These are phyloP conservation scores for Aspergillus bridgeri DNA, from an alignment of 495 filamentous ascomycete species.

Conservation along the genomic window DNA sequence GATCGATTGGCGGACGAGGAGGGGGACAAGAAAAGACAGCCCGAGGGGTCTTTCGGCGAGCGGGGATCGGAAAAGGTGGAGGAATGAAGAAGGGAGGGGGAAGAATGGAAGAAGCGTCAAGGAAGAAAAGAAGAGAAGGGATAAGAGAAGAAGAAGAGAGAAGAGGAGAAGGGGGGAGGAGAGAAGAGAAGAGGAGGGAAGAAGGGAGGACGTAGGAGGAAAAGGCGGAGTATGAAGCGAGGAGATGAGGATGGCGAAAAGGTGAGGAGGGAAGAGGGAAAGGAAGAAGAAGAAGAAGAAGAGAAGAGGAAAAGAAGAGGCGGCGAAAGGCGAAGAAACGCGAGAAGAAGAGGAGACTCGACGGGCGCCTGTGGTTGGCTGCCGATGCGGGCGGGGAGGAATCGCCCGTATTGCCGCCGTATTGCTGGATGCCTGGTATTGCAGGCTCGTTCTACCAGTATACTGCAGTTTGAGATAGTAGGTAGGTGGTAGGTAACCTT, in stretches of 20 bases:
- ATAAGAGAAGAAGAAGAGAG: slow-evolving; percentile 20
- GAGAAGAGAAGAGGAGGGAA: slow-evolving; percentile 11
- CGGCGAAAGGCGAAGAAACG: slow-evolving; percentile 19
- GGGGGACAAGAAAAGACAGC: slow-evolving; percentile 6
- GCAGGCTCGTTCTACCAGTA: too few relatives aligned
- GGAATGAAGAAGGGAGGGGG: slow-evolving; percentile 24
- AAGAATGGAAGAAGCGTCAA: slow-evolving; percentile 16
- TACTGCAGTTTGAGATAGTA: too few relatives aligned
- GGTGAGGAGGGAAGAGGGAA: slow-evolving; percentile 22
- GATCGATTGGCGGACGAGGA: slow-evolving; percentile 2
- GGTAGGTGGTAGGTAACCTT: too few relatives aligned
- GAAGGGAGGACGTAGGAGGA: slow-evolving; percentile 19
- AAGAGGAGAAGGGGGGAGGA: slow-evolving; percentile 20
- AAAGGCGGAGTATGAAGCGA: slow-evolving; percentile 14
- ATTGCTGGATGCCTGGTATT: neutral
- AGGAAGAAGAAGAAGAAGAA: slow-evolving; percentile 25
- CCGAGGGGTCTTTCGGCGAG: slow-evolving; percentile 21
- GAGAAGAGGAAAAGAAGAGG: slow-evolving; percentile 17
- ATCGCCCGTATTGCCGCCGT: neutral
- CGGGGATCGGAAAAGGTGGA: slow-evolving; percentile 28
- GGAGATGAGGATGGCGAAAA: slow-evolving; percentile 23
- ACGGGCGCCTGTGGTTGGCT: slow-evolving; percentile 4
- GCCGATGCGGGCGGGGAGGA: neutral
- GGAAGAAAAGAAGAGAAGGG: slow-evolving; percentile 15
- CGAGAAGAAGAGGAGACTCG: slow-evolving; percentile 11